These are phyloP conservation scores for Cyclotella kingstonii DNA, from an alignment of 108 stramenopile species.

Conservation along the genomic window DNA sequence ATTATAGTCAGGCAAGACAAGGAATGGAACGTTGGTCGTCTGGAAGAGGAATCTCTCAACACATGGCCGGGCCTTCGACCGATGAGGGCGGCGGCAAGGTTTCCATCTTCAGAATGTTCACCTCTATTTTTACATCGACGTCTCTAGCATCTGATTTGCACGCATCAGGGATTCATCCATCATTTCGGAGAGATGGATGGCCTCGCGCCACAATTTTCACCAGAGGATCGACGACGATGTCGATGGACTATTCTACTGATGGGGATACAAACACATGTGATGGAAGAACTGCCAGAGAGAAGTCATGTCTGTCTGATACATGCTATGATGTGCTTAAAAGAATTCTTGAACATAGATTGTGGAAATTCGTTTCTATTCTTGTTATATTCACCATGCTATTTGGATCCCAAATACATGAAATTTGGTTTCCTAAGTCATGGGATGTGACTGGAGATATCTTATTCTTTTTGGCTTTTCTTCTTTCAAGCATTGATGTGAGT, in stretches of 20 bases:
- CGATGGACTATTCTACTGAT: background rate
- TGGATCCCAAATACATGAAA: slow-evolving; percentile 57
- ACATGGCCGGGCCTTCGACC: background rate
- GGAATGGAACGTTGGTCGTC: background rate
- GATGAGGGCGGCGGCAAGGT: background rate
- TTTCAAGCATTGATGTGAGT: slow-evolving; percentile 58
- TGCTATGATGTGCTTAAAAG: slow-evolving; percentile 3
- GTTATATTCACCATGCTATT: slow-evolving; percentile 49
- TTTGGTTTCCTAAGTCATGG: slow-evolving; percentile 23
- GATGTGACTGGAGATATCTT: slow-evolving; percentile 52
- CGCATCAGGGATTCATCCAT: background rate
- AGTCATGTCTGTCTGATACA: slow-evolving; percentile 1
- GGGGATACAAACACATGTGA: background rate
- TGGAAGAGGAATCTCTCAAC: background rate
- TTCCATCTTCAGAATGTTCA: background rate
- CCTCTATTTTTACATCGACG: slow-evolving; percentile 1
- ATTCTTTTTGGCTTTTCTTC: slow-evolving; percentile 35
- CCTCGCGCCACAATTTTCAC: slow-evolving; percentile 9
- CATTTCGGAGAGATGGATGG: background rate
- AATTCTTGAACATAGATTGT: slow-evolving; percentile 10
- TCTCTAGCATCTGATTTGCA: background rate
- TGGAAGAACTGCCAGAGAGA: background rate
- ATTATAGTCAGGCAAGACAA: background rate
- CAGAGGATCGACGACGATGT: slow-evolving; percentile 3
- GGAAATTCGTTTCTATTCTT: slow-evolving; percentile 21